Base-by-base conservation (phyloP, 129 eudicot species). In the Flaveria ramosissima region DNA sequence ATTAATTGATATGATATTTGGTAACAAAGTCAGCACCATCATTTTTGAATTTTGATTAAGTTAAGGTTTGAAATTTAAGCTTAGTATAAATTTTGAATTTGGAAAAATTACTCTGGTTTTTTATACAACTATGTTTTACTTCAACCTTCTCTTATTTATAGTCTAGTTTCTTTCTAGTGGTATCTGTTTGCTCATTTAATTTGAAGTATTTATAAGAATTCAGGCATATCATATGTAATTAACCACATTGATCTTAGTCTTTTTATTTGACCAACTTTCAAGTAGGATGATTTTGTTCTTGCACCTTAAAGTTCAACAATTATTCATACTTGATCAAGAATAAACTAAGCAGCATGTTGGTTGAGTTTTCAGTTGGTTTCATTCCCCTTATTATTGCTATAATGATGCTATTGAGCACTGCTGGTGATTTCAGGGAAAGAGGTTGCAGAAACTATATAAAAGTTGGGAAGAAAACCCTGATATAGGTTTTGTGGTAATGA, bases 391-490 rank as follows among this genome's bases (percentile, higher is more conserved):
- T 62, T 30, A 46, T 59, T 27, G 73, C 26, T 55, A 45, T 78
- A 17, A 47, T 50, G 12, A 20, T 65, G 59, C 16, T 21, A 26
- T 70, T 77, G 51, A 52, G 47, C 39, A 17, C 32, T 50, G 16
- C 13, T 73, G 68, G 64, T 63, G 13, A 36, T 63, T 78, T 48
- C 76, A 92, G 97, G 91, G 83, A 77, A 69, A 62, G 60, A 84
- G 84, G 83, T 70, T 92, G 16, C 87, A 82, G 20, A 84, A 92
- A 80, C 84, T 89, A 70, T 89, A 89, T 84, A 86, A 75, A 64
- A 76, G 70, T 77, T 92, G 97, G 97, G 97, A 92, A 85, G 88
- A 86, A 17, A 76, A 83, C 27, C 93, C 86, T 60, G 79, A 83
- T 46, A 55, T 92, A 81, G 92, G 96, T 60, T 89, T 92, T 78